These are phyloP conservation scores for Polygonum maritimum DNA, from an alignment of 148 eudicot genomes.

Conservation along the genomic window DNA sequence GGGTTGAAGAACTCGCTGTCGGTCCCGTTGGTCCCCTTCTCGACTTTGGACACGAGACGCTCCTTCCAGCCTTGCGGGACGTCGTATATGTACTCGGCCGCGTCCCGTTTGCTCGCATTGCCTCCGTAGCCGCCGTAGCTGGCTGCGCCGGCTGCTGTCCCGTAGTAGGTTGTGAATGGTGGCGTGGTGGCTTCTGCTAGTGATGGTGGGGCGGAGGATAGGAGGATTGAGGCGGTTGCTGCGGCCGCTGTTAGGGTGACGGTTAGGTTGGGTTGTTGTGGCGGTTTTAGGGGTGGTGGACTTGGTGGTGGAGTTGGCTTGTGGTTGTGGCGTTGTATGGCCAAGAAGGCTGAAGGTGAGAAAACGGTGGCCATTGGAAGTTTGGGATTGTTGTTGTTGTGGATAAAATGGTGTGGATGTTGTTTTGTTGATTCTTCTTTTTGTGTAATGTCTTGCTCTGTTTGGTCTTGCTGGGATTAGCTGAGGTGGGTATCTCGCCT, in stretches of 20 bases:
- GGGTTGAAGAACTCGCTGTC: conserved; percentile 91
- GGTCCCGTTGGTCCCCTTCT: conserved; percentile 88
- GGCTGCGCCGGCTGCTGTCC: conserved; percentile 89
- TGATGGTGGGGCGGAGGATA: conserved; percentile 35
- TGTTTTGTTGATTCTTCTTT: not conserved
- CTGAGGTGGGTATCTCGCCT: conserved; percentile 2
- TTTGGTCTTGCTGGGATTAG: not conserved
- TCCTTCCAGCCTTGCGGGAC: conserved; percentile 94
- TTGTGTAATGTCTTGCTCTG: not conserved
- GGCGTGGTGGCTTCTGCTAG: conserved; percentile 28
- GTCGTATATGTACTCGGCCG: conserved; percentile 81
- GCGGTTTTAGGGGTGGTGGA: not conserved
- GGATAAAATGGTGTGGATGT: conserved; percentile 14
- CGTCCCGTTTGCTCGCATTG: conserved; percentile 64
- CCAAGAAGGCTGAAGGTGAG: conserved; percentile 45
- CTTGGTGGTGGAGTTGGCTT: conserved; percentile 22
- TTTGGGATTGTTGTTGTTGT: not conserved
- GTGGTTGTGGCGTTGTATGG: conserved; percentile 14
- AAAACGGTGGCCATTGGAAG: conserved; percentile 40
- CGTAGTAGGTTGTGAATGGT: conserved; percentile 49
- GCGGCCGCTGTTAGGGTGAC: conserved; percentile 40
- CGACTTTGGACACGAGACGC: conserved; percentile 62
- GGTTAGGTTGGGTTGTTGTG: conserved; percentile 27
- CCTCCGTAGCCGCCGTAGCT: conserved; percentile 94
- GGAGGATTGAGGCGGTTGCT: conserved; percentile 27